Evolutionary conservation across 2,329 filamentous ascomycete genomes (phyloP), one percentile per base, ranked within the genome.

Genomic region (Pseudopyricularia javanii): DNA sequence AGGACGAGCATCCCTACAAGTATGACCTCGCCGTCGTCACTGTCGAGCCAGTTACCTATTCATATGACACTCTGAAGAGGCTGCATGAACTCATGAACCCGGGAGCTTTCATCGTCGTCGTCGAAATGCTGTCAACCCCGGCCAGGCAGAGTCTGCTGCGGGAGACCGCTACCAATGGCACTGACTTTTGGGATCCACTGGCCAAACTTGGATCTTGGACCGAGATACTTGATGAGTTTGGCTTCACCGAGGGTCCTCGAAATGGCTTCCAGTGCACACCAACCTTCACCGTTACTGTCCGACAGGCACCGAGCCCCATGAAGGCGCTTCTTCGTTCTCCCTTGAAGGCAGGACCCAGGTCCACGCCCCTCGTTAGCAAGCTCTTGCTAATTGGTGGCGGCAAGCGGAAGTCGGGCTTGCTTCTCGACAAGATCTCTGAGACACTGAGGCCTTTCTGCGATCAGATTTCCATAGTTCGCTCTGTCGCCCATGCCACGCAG

Each of bases 241-340:
- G 66, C 1, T 73, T 73, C 32, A 51, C 56, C 3, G 54, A 56
- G n/a, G 61, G 63, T 1, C 60, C 57, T 17, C 45, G 15, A 15
- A 63, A 67, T 40, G 62, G 66, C 35, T 68, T 71, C 48, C 59
- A 56, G 14, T 63, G 60, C 30, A 54, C 59, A 3, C 56, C 61
- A 0, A 68, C 69, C 1, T 68, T 64, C 45, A 63, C 64, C 1
- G 53, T 73, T n/a, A 64, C 62, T 20, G 60, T 73, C 7, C 64
- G 70, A 9, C 70, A 72, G 50, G 59, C 66, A 15, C 58, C 60
- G 15, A 61, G 56, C 1, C 49, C 50, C 14, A 52, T 60, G 6
- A 64, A 65, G 53, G 47, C 54, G 7, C 22, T 55, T 6, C 33
- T 62, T 24, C 33, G 59, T 47, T 53, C 53, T 20, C 55, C 64